Evolutionary conservation across 106 monocot species (phyloP).

Genomic region (Dioscorea dumetorum): DNA sequence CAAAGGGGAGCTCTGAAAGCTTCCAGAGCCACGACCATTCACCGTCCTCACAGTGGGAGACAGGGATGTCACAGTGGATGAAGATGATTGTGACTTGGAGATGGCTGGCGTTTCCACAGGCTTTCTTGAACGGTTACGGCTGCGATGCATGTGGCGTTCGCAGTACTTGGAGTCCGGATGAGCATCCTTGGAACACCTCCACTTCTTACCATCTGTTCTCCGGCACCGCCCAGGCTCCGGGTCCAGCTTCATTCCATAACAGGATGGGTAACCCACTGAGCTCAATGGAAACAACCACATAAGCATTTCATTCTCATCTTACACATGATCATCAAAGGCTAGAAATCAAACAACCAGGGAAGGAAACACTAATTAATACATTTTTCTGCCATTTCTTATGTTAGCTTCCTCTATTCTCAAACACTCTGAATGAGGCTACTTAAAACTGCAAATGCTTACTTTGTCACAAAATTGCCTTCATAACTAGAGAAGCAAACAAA

Average conservation of each 20-base stretch:
- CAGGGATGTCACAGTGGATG: conserved; percentile 12
- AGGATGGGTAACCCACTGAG: conserved; percentile 44
- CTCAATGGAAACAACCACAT: too few species aligned
- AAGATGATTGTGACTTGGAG: conserved; percentile 17
- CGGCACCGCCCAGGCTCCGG: conserved; percentile 79
- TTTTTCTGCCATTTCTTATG: too few species aligned
- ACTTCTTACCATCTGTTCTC: conserved; percentile 72
- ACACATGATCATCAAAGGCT: too few species aligned
- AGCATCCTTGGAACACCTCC: conserved; percentile 72
- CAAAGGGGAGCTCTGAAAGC: neutral
- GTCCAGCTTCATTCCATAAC: conserved; percentile 66
- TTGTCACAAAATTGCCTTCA: too few species aligned
- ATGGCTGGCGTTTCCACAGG: conserved; percentile 53
- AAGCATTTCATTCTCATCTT: too few species aligned
- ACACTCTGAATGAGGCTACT: too few species aligned
- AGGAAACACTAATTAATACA: too few species aligned
- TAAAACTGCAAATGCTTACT: too few species aligned
- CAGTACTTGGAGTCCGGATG: conserved; percentile 83
- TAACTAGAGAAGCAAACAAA: too few species aligned
- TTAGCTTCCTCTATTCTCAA: too few species aligned
- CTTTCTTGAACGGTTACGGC: conserved; percentile 95
- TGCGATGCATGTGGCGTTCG: conserved; percentile 77
- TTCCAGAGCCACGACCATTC: conserved; percentile 5
- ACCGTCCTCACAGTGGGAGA: conserved; percentile 1
- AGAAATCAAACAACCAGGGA: too few species aligned